phyloP scores from a whole-genome alignment of 2,329 filamentous ascomycete species.

The Epichloe uncinata region DNA sequence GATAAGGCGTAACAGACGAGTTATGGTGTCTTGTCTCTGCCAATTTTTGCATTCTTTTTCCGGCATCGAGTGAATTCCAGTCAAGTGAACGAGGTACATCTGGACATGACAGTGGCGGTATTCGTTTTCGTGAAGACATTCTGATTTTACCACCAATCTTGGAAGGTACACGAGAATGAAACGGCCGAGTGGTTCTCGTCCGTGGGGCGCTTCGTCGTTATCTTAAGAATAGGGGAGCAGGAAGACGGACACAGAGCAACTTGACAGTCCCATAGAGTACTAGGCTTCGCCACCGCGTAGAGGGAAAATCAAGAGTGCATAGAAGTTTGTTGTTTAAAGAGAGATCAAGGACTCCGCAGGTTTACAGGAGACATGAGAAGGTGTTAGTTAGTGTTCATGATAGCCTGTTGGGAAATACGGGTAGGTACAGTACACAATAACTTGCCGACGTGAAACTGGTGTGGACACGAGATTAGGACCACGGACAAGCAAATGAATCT shows the following conservation, averaged over 20 bases:
- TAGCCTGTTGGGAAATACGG: background rate
- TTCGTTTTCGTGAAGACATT: conserved; percentile 1
- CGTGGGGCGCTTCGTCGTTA: background rate
- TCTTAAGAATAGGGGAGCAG: background rate
- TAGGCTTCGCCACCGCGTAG: too few relatives aligned
- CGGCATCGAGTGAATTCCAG: conserved; percentile 23
- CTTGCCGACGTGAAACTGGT: background rate
- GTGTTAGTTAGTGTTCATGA: background rate
- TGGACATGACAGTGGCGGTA: background rate
- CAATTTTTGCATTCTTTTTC: conserved; percentile 13
- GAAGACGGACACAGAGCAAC: background rate
- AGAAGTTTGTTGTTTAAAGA: background rate
- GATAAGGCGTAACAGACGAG: conserved; percentile 69
- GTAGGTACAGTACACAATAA: background rate
- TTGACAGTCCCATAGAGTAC: background rate
- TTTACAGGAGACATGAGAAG: background rate
- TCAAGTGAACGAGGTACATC: conserved; percentile 11
- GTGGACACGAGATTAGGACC: background rate
- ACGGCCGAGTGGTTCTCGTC: too few relatives aligned
- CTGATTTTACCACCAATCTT: too few relatives aligned
- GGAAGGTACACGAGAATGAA: too few relatives aligned
- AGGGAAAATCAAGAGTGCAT: too few relatives aligned
- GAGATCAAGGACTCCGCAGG: background rate
- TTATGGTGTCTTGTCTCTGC: background rate
- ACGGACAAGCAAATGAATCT: background rate